Conservation (phyloP, 495 filamentous ascomycete genomes). For the Hypoxylon cercidicola region DNA sequence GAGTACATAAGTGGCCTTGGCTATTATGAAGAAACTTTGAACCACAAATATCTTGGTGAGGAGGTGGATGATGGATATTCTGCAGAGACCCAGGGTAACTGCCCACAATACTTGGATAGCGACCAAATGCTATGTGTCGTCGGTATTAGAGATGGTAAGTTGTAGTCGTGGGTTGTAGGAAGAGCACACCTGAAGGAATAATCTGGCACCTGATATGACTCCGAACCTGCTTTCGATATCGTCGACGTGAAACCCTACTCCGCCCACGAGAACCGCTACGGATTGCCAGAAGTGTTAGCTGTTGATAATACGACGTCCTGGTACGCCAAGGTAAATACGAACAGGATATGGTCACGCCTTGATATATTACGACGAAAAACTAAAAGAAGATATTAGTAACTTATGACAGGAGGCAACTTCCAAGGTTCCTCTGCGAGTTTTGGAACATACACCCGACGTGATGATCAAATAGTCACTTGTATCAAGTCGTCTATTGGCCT, state of each 20-base stretch:
- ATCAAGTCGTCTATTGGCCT: slow-evolving; percentile 35
- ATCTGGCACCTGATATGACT: slow-evolving; percentile 13
- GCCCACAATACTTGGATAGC: slow-evolving; percentile 39
- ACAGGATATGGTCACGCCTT: slow-evolving; percentile 36
- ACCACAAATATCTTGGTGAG: slow-evolving; percentile 42
- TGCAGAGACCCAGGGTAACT: slow-evolving; percentile 42
- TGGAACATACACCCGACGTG: slow-evolving; percentile 41
- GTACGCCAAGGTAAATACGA: slow-evolving; percentile 22
- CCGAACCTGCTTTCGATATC: slow-evolving; percentile 38
- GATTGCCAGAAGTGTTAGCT: slow-evolving; percentile 15
- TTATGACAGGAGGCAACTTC: not conserved
- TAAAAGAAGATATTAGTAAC: slow-evolving; percentile 9
- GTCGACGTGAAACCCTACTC: slow-evolving; percentile 32
- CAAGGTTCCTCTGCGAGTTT: not conserved
- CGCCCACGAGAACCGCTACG: slow-evolving; percentile 36
- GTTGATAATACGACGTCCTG: not conserved
- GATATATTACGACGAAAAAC: slow-evolving; percentile 35
- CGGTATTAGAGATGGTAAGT: slow-evolving; percentile 8
- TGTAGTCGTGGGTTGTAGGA: not conserved
- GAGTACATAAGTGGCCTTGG: slow-evolving; percentile 36
- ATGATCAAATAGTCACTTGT: slow-evolving; percentile 45
- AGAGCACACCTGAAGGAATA: slow-evolving; percentile 31
- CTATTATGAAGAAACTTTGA: slow-evolving; percentile 35
- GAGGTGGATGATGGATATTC: slow-evolving; percentile 42
- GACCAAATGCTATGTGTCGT: slow-evolving; percentile 21